phyloP scores from a whole-genome alignment of 2,329 filamentous ascomycete species.

The Thielaviopsis punctulata region DNA sequence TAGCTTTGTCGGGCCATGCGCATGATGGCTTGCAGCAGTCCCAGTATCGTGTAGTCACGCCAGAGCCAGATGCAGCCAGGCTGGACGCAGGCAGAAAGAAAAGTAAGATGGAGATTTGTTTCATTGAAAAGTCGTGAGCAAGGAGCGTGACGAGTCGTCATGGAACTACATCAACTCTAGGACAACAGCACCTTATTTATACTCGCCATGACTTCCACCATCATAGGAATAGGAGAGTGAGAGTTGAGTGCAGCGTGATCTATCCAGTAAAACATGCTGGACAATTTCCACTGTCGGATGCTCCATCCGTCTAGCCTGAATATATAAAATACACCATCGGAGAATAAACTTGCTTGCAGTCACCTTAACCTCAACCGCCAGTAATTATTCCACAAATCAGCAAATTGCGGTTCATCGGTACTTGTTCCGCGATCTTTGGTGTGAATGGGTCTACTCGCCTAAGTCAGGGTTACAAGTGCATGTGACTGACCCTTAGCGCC shows the following conservation, averaged over 20 bases:
- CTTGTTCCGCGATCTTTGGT: background rate
- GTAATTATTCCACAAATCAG: background rate
- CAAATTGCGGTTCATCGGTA: background rate
- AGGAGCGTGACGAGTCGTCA: background rate
- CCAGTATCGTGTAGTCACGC: slow-evolving; percentile 26
- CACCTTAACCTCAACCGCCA: too few species aligned
- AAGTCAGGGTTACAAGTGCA: too few species aligned
- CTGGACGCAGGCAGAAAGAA: background rate
- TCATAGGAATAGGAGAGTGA: too few species aligned
- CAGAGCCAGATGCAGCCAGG: background rate
- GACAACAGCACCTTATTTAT: background rate
- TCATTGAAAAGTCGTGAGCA: too few species aligned
- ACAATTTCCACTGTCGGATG: too few species aligned
- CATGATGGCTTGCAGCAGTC: slow-evolving; percentile 60
- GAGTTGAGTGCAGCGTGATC: too few species aligned
- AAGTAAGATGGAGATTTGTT: background rate
- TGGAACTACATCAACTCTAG: background rate
- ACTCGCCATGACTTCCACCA: too few species aligned
- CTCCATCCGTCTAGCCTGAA: background rate
- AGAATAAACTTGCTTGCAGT: too few species aligned
- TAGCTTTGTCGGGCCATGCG: slow-evolving; percentile 38
- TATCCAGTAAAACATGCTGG: background rate
- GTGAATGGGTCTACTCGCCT: too few species aligned
- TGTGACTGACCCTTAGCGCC: too few species aligned
- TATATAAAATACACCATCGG: too few species aligned